These are phyloP conservation scores for Fusarium nodosum DNA, from an alignment of 2,329 filamentous ascomycete genomes.

Conservation along the genomic window DNA sequence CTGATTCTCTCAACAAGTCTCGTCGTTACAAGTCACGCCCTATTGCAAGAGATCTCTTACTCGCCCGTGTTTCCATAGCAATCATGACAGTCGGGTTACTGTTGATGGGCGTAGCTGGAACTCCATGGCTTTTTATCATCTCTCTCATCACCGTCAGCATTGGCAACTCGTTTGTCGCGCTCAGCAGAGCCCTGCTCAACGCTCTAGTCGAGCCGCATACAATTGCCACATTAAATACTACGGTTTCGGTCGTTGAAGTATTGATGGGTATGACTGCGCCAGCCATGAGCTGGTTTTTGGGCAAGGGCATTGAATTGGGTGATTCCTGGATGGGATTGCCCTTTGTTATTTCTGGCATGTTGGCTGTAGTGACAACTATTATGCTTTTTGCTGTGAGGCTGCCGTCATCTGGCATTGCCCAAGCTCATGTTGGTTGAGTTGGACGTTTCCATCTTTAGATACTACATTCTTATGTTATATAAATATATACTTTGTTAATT, in stretches of 20 bases:
- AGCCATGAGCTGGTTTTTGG: slow-evolving; percentile 61
- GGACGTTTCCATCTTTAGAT: not conserved
- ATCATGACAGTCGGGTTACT: slow-evolving; percentile 54
- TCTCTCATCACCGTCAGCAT: slow-evolving; percentile 62
- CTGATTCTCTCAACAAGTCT: slow-evolving; percentile 51
- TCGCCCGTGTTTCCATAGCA: slow-evolving; percentile 55
- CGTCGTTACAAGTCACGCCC: slow-evolving; percentile 49
- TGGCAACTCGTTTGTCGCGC: slow-evolving; percentile 59
- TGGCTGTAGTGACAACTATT: slow-evolving; percentile 50
- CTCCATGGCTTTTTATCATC: slow-evolving; percentile 53
- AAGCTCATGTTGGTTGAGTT: slow-evolving; percentile 29
- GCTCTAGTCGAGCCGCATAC: slow-evolving; percentile 67
- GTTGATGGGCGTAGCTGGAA: slow-evolving; percentile 55
- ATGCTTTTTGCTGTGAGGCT: slow-evolving; percentile 53
- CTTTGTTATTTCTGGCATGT: slow-evolving; percentile 57
- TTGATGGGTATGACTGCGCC: slow-evolving; percentile 63
- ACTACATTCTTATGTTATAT: not conserved
- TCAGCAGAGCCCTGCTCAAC: slow-evolving; percentile 66
- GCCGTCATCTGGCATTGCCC: slow-evolving; percentile 40
- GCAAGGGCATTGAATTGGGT: slow-evolving; percentile 61
- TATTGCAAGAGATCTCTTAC: slow-evolving; percentile 57
- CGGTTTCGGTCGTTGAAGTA: slow-evolving; percentile 65
- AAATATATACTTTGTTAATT: not conserved
- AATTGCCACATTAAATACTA: slow-evolving; percentile 66
- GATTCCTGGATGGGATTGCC: slow-evolving; percentile 65